Evolutionary conservation across 1,139 yeast species (phyloP).

Genomic region (Candida buenavistaensis): DNA sequence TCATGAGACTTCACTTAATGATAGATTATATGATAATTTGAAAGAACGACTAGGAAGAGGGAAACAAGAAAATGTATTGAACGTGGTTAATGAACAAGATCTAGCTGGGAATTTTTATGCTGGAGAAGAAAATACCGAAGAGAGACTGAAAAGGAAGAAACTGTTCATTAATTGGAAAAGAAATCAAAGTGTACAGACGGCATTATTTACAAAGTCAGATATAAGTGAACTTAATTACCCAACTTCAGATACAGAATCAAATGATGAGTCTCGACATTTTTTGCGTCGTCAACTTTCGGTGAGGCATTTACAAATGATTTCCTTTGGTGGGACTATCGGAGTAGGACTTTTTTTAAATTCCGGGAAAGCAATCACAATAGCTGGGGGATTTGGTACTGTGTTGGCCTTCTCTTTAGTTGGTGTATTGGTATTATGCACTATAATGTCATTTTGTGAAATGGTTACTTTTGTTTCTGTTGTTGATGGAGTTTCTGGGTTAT

Average conservation of each 20-base stretch:
- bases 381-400: slow-evolving; percentile 82
- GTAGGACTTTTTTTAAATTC: slow-evolving; percentile 76
- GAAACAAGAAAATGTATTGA: slow-evolving; percentile 19
- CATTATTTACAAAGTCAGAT: slow-evolving; percentile 10
- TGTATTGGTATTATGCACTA: slow-evolving; percentile 62
- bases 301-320: slow-evolving; percentile 77
- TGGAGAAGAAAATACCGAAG: slow-evolving; percentile 17
- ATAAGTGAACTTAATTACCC: slow-evolving; percentile 14
- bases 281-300: slow-evolving; percentile 60
- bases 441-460: slow-evolving; percentile 83
- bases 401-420: slow-evolving; percentile 73
- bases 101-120: slow-evolving; percentile 31
- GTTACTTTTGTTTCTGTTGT: slow-evolving; percentile 80
- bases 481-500: slow-evolving; percentile 75
- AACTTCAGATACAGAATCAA: slow-evolving; percentile 6
- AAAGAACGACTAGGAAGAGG: slow-evolving; percentile 11
- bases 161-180: slow-evolving; percentile 9
- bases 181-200: slow-evolving; percentile 11
- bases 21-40: slow-evolving; percentile 26
- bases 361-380: slow-evolving; percentile 75
- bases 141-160: slow-evolving; percentile 9
- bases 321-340: slow-evolving; percentile 81
- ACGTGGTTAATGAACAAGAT: slow-evolving; percentile 30
- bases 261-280: slow-evolving; percentile 8
- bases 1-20: slow-evolving; percentile 38